Evolutionary conservation across 352 stramenopile species (phyloP).

Genomic region (Bremia lactucae): DNA sequence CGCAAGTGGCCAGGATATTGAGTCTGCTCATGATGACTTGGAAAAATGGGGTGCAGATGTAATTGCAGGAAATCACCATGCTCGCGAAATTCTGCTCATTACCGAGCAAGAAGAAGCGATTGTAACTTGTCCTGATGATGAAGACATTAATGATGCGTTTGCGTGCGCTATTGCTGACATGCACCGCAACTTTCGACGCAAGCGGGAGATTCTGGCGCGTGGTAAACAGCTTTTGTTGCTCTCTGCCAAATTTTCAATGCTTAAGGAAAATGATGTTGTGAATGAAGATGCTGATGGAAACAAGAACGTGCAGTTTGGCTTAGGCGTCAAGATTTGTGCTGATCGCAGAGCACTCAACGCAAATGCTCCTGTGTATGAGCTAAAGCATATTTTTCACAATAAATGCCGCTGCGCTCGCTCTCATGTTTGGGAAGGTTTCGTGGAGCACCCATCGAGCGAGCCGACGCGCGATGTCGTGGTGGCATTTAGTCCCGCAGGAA

Average conservation of each 20-base stretch:
- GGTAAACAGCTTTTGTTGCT: conserved; percentile 70
- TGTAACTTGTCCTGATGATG: conserved; percentile 55
- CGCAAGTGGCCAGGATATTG: conserved; percentile 55
- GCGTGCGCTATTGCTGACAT: conserved; percentile 58
- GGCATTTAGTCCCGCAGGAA: conserved; percentile 71
- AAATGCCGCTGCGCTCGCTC: conserved; percentile 65
- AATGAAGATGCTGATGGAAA: conserved; percentile 79
- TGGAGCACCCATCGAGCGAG: conserved; percentile 22
- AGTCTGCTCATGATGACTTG: conserved; percentile 52
- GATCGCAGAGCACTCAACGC: conserved; percentile 36
- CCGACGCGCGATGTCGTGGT: conserved; percentile 58
- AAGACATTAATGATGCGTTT: conserved; percentile 77
- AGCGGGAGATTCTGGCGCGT: conserved; percentile 64
- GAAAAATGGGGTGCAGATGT: conserved; percentile 79
- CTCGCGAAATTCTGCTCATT: conserved; percentile 65
- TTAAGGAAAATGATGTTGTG: conserved; percentile 78
- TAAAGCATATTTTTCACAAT: conserved; percentile 83
- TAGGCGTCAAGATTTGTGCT: conserved; percentile 62
- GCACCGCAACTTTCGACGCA: conserved; percentile 65
- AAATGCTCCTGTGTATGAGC: conserved; percentile 60
- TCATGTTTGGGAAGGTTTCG: conserved; percentile 71
- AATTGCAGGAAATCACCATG: conserved; percentile 53
- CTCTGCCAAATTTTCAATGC: conserved; percentile 83
- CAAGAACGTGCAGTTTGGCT: conserved; percentile 80
- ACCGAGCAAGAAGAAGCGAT: conserved; percentile 76